Conservation (phyloP, 257 asterid species). For the Knoxia roxburghii region DNA sequence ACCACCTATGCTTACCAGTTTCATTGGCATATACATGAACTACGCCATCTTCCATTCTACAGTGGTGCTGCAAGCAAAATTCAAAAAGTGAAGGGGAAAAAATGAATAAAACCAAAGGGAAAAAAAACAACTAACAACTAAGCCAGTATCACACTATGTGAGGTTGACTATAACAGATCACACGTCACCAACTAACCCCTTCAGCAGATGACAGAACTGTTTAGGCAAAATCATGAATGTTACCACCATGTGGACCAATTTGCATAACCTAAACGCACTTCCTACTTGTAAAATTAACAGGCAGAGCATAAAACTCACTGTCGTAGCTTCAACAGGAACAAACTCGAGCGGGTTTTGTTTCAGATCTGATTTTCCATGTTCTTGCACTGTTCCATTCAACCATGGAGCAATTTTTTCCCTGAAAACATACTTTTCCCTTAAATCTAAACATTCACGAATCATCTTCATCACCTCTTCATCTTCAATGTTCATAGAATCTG, state of each 20-base stretch:
- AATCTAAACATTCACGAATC: constrained; percentile 72
- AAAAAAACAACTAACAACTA: constrained; percentile 12
- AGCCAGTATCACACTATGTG: too few relatives aligned
- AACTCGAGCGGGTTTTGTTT: constrained; percentile 52
- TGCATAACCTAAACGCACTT: background rate
- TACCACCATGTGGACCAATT: constrained; percentile 17
- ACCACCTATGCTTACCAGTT: constrained; percentile 41
- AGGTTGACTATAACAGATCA: too few relatives aligned
- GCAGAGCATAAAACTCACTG: constrained; percentile 49
- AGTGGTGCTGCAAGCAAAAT: constrained; percentile 54
- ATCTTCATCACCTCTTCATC: constrained; percentile 76
- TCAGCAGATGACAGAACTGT: constrained; percentile 10
- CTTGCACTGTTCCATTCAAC: constrained; percentile 34
- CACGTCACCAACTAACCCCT: too few relatives aligned
- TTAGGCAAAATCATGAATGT: constrained; percentile 15
- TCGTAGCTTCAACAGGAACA: constrained; percentile 65
- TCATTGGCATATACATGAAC: constrained; percentile 74
- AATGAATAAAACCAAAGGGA: background rate
- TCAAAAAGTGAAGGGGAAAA: background rate
- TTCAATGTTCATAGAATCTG: constrained; percentile 63
- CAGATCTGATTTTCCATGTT: constrained; percentile 31
- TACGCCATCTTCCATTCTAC: constrained; percentile 88
- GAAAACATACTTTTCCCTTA: constrained; percentile 77
- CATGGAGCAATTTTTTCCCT: constrained; percentile 76
- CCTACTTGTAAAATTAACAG: constrained; percentile 1